These are phyloP conservation scores for Ballota nigra DNA, from an alignment of 257 asterid genomes.

Conservation along the genomic window DNA sequence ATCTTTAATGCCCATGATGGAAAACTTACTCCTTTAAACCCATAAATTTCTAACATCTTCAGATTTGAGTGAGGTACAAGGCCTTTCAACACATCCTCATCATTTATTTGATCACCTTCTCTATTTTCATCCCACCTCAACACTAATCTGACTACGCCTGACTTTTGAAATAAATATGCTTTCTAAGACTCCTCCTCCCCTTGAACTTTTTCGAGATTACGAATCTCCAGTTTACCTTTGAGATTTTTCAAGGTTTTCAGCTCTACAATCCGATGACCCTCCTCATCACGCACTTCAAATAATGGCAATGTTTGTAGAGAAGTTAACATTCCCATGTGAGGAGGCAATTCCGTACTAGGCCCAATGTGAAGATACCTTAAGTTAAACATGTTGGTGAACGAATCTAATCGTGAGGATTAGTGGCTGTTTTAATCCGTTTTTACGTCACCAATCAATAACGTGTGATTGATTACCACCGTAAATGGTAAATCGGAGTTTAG, in stretches of 20 bases:
- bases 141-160: background rate
- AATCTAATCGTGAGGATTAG: too few species aligned
- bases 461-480: too few species aligned
- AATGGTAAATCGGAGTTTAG: too few species aligned
- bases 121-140: background rate
- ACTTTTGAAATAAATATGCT: background rate
- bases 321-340: background rate
- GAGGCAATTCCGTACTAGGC: background rate
- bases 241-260: background rate
- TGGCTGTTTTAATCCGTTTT: too few species aligned
- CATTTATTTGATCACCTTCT: background rate
- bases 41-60: background rate
- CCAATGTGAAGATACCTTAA: too few species aligned
- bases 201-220: background rate
- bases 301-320: background rate
- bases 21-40: background rate
- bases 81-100: slow-evolving; percentile 10
- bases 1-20: background rate
- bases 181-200: background rate
- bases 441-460: too few species aligned
- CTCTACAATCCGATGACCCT: background rate
- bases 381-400: too few species aligned
- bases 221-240: background rate
- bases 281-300: background rate
- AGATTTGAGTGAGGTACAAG: slow-evolving; percentile 1